Percentiles rank a stretch among this genome's conserved stretches.
Conservation (phyloP, 176 grass and related monocot species). For the Oryza longistaminata region DNA sequence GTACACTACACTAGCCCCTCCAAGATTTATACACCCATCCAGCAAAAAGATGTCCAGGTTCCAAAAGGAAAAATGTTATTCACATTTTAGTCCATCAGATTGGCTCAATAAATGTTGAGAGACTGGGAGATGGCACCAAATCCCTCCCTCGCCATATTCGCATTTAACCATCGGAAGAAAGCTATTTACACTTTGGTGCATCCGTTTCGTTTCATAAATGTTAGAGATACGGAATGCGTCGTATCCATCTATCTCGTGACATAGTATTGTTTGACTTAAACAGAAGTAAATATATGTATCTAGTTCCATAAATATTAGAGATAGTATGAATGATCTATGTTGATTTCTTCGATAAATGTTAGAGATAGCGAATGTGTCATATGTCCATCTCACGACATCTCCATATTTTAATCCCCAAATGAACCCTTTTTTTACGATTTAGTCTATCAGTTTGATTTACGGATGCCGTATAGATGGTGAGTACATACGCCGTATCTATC, state of each 20-base stretch:
- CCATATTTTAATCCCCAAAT: neutral
- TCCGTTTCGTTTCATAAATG: neutral
- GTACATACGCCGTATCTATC: neutral
- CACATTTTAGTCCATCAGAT: neutral
- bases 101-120: neutral
- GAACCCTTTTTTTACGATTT: neutral
- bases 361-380: neutral
- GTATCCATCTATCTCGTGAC: neutral
- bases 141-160: neutral
- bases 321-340: neutral
- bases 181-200: neutral
- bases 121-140: neutral
- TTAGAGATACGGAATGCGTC: neutral
- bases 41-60: neutral
- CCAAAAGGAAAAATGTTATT: neutral
- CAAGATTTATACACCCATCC: slow-evolving; percentile 20
- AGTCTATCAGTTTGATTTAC: neutral
- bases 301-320: neutral
- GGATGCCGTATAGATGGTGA: neutral
- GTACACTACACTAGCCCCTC: neutral
- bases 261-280: neutral
- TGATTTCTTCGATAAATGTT: neutral
- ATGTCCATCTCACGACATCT: neutral
- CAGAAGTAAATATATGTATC: neutral
- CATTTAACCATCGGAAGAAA: neutral